These are phyloP conservation scores for Labyrinthula sp. DNA, from an alignment of 352 stramenopile species.

Conservation along the genomic window DNA sequence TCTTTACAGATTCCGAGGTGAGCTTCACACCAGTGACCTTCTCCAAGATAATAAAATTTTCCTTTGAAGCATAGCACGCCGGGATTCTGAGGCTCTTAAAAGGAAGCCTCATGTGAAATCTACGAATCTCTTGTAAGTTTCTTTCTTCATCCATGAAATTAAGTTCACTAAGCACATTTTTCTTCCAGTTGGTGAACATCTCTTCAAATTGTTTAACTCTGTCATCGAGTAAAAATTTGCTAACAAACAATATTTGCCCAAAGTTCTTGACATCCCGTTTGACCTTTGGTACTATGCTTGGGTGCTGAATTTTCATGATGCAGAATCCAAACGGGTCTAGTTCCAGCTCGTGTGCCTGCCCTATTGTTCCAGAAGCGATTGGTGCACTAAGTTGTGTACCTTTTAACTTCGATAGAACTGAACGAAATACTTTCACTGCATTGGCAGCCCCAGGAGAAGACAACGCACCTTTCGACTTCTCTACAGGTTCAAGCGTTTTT, in stretches of 20 bases:
- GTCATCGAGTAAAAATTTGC: slow-evolving; percentile 16
- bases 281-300: slow-evolving; percentile 32
- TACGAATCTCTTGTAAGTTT: slow-evolving; percentile 33
- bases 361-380: slow-evolving; percentile 42
- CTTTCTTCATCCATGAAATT: slow-evolving; percentile 36
- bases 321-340: slow-evolving; percentile 29
- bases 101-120: slow-evolving; percentile 33
- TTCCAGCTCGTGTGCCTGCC: slow-evolving; percentile 41
- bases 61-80: not conserved
- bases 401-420: too few species aligned
- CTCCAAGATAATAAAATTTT: slow-evolving; percentile 36
- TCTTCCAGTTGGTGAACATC: slow-evolving; percentile 28
- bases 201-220: slow-evolving; percentile 13
- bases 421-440: too few species aligned
- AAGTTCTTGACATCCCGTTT: slow-evolving; percentile 31
- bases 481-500: slow-evolving; percentile 37
- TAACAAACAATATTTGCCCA: slow-evolving; percentile 8
- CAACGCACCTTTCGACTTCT: too few species aligned
- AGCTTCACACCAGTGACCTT: slow-evolving; percentile 39
- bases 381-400: too few species aligned
- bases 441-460: too few species aligned
- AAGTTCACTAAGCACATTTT: slow-evolving; percentile 31
- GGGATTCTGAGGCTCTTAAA: too few species aligned
- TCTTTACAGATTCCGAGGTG: slow-evolving; percentile 36
- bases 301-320: slow-evolving; percentile 40